Evolutionary conservation across 2,329 filamentous ascomycete genomes (phyloP).

Genomic region (Blumeria graminis): DNA sequence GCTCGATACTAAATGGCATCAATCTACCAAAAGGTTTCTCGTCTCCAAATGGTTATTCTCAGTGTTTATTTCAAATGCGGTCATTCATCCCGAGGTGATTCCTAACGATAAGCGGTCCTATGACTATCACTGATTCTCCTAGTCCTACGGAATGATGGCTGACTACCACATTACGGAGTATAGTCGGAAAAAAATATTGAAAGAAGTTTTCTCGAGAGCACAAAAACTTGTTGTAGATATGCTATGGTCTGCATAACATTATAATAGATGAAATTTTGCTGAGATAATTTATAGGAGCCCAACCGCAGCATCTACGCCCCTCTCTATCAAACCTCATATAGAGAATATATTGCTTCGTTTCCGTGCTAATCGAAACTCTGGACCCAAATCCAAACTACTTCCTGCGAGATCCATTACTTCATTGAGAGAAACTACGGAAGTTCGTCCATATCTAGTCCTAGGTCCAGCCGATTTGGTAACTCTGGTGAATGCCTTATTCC

Average conservation of each 20-base stretch:
- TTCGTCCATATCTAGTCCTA: slow-evolving; percentile 58
- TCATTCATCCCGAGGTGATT: slow-evolving; percentile 67
- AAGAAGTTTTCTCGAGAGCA: slow-evolving; percentile 33
- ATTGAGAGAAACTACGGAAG: slow-evolving; percentile 50
- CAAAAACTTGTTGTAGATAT: too few species aligned
- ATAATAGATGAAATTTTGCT: neutral
- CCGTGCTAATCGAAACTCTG: slow-evolving; percentile 18
- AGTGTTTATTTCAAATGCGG: slow-evolving; percentile 57
- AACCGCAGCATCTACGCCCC: slow-evolving; percentile 31
- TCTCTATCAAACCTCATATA: slow-evolving; percentile 40
- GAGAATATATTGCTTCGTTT: slow-evolving; percentile 48
- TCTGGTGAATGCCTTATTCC: slow-evolving; percentile 63
- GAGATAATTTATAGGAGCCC: slow-evolving; percentile 21
- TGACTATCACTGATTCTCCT: slow-evolving; percentile 6
- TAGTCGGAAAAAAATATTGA: slow-evolving; percentile 58
- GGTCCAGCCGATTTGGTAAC: slow-evolving; percentile 59
- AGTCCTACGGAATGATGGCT: slow-evolving; percentile 43
- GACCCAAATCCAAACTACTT: slow-evolving; percentile 15
- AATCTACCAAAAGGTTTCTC: slow-evolving; percentile 58
- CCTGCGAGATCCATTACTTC: slow-evolving; percentile 10
- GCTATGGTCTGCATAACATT: too few species aligned
- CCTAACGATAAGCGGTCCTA: neutral
- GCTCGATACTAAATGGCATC: slow-evolving; percentile 45
- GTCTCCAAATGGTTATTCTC: slow-evolving; percentile 85
- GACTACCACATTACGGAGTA: slow-evolving; percentile 86